Evolutionary conservation across 2,329 filamentous ascomycete genomes (phyloP), one percentile per base, ranked within the genome.

Genomic region (Penicillium brasilianum): DNA sequence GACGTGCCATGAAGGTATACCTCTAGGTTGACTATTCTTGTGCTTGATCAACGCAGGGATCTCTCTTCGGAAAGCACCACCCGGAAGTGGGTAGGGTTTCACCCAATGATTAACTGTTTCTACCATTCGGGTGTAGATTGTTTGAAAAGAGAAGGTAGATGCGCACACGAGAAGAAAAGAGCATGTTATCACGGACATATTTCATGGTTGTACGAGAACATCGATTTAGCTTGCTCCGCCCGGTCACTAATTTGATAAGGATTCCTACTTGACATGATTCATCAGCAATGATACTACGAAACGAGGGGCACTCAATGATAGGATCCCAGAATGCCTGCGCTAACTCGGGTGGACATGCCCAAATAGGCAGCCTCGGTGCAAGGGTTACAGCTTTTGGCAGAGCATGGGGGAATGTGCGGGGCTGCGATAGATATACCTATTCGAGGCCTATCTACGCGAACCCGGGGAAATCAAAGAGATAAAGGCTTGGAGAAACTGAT

Each of bases 391-490:
- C 22, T 16, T 16, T 48, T 25, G 14, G 25, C 44, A 48, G 7
- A 46, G 44, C 13, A 28, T 48, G 44, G 44, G 44, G 25, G 44
- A 48, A 30, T 48, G 44, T 48, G 44, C 44, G 44, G 44, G 44
- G 44, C 44, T 30, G 25, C 44, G 44, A 48, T 30, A 48, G 44
- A 48, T 48, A 48, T 48, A 30, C 44, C 44, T n/a, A 48, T 30
- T 48, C 44, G 14, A 18, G 44, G 22, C 25, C 25, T 48, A 10
- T n/a, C 20, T 48, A 48, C 25, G 44, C 44, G 44, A 48, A 16
- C 44, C 44, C 7, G 44, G 44, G 25, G 44, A 30, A n/a, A 8
- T 2, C 8, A 28, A 48, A n/a, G 4, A n/a, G 14, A 48, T 25
- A n/a, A 30, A 30, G 30, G 30, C 44, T 48, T 48, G 8, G n/a